Conservation (phyloP, 1,139 yeast genomes). For the Oligophagozyma castellii region DNA sequence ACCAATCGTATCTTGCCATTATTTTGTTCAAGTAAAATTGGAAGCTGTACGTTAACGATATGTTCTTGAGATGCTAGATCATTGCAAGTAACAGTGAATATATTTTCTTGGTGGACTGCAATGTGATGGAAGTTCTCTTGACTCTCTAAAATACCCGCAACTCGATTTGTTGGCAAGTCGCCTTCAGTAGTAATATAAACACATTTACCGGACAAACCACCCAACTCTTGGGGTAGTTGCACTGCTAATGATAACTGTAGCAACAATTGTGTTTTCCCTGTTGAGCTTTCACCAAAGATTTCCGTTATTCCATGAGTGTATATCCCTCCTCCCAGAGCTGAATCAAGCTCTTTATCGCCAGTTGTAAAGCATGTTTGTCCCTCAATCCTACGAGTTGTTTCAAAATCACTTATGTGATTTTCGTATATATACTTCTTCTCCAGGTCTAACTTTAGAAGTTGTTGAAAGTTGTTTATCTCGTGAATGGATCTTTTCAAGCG, state of each 20-base stretch:
- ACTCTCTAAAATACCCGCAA: conserved; percentile 27
- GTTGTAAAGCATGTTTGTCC: conserved; percentile 31
- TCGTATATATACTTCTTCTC: conserved; percentile 8
- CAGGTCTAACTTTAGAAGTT: conserved; percentile 20
- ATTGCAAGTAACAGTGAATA: conserved; percentile 50
- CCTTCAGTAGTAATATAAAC: conserved; percentile 71
- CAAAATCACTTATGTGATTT: not conserved
- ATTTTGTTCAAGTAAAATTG: conserved; percentile 35
- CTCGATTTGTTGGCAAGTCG: conserved; percentile 49
- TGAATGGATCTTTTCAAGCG: conserved; percentile 33
- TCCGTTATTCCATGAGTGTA: conserved; percentile 59
- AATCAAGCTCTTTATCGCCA: conserved; percentile 48
- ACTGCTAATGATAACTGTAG: conserved; percentile 49
- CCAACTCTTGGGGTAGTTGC: conserved; percentile 33
- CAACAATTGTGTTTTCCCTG: conserved; percentile 71
- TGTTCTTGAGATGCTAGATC: conserved; percentile 68
- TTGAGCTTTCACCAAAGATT: conserved; percentile 69
- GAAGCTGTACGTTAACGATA: conserved; percentile 57
- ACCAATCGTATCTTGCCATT: conserved; percentile 35
- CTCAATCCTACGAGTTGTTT: not conserved
- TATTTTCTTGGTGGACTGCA: conserved; percentile 32
- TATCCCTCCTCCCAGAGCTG: conserved; percentile 53
- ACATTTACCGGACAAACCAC: conserved; percentile 36
- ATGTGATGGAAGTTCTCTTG: conserved; percentile 19
- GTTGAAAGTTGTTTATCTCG: conserved; percentile 34